phyloP scores from a whole-genome alignment of 2,329 filamentous ascomycete genomes.

The Rhytidhysteron rufulum region DNA sequence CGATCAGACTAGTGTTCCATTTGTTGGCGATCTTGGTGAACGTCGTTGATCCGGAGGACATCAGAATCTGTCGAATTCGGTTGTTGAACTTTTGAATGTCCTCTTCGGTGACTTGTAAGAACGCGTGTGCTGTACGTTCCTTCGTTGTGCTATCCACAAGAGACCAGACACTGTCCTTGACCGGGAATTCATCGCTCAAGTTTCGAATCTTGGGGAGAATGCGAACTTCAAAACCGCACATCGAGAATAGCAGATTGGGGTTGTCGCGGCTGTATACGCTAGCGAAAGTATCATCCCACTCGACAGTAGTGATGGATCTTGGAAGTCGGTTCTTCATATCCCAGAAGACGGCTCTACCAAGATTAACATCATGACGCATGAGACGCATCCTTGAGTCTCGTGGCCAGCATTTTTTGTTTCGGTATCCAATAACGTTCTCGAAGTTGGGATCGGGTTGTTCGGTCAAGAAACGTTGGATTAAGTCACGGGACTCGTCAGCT shows the following conservation, averaged over 20 bases:
- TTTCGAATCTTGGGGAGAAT: constrained; percentile 95
- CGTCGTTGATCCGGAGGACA: constrained; percentile 98
- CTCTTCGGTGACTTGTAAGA: constrained; percentile 95
- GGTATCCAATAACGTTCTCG: constrained; percentile 97
- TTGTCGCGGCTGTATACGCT: constrained; percentile 98
- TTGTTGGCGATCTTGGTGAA: constrained; percentile 99
- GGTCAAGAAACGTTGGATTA: constrained; percentile 96
- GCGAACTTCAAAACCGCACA: constrained; percentile 96
- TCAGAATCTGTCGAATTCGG: constrained; percentile 94
- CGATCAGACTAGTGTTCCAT: constrained; percentile 97
- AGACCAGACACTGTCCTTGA: constrained; percentile 98
- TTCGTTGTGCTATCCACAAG: constrained; percentile 95
- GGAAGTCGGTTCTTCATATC: constrained; percentile 96
- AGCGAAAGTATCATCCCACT: constrained; percentile 98
- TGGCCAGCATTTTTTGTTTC: constrained; percentile 99
- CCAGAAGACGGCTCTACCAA: constrained; percentile 97
- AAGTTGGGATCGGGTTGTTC: constrained; percentile 99
- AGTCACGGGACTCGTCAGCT: constrained; percentile 88
- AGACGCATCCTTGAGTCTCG: constrained; percentile 95
- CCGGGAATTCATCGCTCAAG: constrained; percentile 90
- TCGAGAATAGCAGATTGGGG: constrained; percentile 92
- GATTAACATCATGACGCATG: constrained; percentile 98
- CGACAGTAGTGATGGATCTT: constrained; percentile 91
- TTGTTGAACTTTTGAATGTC: constrained; percentile 99
- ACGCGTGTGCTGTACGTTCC: constrained; percentile 94